Percentiles rank a stretch among this genome's conserved stretches.
phyloP scores from a whole-genome alignment of 2,329 filamentous ascomycete genomes.

The Fusarium abutilonis region DNA sequence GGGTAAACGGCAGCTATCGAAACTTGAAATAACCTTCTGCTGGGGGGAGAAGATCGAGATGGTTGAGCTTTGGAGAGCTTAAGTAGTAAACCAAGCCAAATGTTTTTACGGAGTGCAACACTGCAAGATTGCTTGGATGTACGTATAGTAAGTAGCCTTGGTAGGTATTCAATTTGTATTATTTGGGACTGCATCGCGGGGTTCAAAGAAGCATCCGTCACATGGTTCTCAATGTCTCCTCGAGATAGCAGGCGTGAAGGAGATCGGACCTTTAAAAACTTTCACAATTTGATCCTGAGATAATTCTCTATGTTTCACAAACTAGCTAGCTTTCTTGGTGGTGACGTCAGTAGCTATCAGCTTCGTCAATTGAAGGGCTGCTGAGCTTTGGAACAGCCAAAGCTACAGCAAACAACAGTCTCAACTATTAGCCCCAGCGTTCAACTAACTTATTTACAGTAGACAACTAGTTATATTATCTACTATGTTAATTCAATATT shows the following conservation, averaged over 20 bases:
- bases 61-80: background rate
- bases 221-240: background rate
- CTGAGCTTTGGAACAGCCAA: background rate
- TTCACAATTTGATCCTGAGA: too few relatives aligned
- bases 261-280: background rate
- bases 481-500: too few relatives aligned
- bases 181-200: background rate
- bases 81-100: background rate
- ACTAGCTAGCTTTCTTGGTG: background rate
- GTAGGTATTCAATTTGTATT: too few relatives aligned
- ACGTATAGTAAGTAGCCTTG: too few relatives aligned
- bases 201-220: background rate
- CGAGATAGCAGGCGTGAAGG: conserved; percentile 1
- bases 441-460: too few relatives aligned
- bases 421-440: background rate
- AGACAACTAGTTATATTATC: too few relatives aligned
- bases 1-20: conserved; percentile 3
- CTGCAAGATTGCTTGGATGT: too few relatives aligned
- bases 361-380: background rate
- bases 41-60: conserved; percentile 12
- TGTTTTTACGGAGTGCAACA: too few relatives aligned
- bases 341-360: conserved; percentile 19
- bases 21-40: conserved; percentile 15
- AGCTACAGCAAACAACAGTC: too few relatives aligned
- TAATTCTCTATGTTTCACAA: background rate